These are phyloP conservation scores for Pythium chondricola DNA, from an alignment of 352 stramenopile species.

Conservation along the genomic window DNA sequence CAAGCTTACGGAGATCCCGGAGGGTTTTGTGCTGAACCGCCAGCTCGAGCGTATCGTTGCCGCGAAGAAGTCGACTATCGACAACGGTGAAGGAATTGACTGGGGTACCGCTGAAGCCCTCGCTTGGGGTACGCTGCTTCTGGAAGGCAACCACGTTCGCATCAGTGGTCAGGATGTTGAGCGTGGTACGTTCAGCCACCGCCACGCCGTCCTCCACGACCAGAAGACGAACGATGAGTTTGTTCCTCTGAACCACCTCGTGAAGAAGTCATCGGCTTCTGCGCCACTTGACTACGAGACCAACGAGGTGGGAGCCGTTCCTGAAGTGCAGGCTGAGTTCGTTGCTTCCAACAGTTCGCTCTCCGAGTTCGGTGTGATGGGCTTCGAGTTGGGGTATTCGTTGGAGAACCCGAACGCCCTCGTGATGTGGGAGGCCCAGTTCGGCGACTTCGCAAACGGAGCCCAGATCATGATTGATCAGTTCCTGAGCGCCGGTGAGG, in stretches of 20 bases:
- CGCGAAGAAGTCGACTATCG: slow-evolving; percentile 63
- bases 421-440: slow-evolving; percentile 91
- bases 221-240: slow-evolving; percentile 92
- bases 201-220: slow-evolving; percentile 85
- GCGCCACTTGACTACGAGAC: slow-evolving; percentile 86
- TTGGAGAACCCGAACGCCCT: slow-evolving; percentile 67
- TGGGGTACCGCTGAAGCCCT: slow-evolving; percentile 86
- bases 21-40: slow-evolving; percentile 76
- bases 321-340: slow-evolving; percentile 35
- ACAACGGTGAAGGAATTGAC: slow-evolving; percentile 75
- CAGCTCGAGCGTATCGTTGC: slow-evolving; percentile 84
- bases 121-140: slow-evolving; percentile 73
- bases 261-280: slow-evolving; percentile 88
- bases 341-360: slow-evolving; percentile 66
- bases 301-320: slow-evolving; percentile 32
- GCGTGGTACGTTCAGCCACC: slow-evolving; percentile 87
- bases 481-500: slow-evolving; percentile 77
- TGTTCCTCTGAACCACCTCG: slow-evolving; percentile 74
- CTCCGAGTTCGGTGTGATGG: slow-evolving; percentile 78
- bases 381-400: slow-evolving; percentile 85
- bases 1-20: slow-evolving; percentile 72
- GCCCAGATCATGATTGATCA: slow-evolving; percentile 87
- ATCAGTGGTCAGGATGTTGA: slow-evolving; percentile 87
- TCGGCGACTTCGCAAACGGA: slow-evolving; percentile 85
- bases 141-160: slow-evolving; percentile 79